A percentile compares a stretch with the other conserved stretches of the same genome.
Evolutionary conservation across 345 rosid genomes (phyloP).

Genomic region (Schrenkiella parvula): DNA sequence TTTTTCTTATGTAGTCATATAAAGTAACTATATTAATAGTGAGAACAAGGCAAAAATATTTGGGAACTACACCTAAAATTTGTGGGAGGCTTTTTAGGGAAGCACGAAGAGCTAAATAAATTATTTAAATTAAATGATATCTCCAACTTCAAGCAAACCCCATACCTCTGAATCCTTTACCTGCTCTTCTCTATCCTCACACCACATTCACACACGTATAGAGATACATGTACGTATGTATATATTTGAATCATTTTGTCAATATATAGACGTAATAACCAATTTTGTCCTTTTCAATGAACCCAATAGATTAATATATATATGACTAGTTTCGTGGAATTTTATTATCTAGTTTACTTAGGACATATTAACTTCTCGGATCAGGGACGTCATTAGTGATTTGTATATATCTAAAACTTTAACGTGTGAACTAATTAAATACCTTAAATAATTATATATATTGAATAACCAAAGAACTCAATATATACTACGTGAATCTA

Average conservation of each 20-base stretch:
- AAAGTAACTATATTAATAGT: background rate
- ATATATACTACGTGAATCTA: background rate
- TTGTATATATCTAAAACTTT: background rate
- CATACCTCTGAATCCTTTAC: conserved; percentile 39
- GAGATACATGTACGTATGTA: background rate
- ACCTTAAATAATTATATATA: background rate
- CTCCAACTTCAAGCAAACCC: conserved; percentile 35
- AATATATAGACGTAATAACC: conserved; percentile 21
- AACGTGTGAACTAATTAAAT: background rate
- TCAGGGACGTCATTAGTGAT: conserved; percentile 1
- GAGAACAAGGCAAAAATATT: background rate
- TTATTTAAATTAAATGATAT: conserved; percentile 20
- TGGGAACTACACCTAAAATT: conserved; percentile 19
- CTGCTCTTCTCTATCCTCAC: conserved; percentile 30
- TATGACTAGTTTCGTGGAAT: conserved; percentile 9
- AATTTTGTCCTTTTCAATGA: conserved; percentile 24
- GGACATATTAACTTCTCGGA: conserved; percentile 16
- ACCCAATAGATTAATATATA: conserved; percentile 21
- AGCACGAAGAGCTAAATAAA: conserved; percentile 12
- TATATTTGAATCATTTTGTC: conserved; percentile 19
- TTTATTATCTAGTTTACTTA: background rate
- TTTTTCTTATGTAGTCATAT: background rate
- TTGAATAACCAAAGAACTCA: background rate
- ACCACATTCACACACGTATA: background rate
- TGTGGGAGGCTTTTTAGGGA: conserved; percentile 17